phyloP scores from a whole-genome alignment of 257 asterid species.

The Solanum lycopersicoides region DNA sequence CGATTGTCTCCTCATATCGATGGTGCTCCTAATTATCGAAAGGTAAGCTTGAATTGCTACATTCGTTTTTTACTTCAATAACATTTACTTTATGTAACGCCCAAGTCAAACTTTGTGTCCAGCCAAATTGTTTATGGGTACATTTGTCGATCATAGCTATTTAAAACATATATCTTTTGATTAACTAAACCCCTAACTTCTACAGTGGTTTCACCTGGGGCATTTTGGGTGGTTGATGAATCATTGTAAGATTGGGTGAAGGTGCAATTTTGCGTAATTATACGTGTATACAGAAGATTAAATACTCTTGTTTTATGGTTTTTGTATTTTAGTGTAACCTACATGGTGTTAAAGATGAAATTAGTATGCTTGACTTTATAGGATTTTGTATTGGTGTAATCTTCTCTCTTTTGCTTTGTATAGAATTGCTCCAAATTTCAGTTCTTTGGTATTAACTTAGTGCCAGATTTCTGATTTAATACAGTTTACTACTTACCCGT shows the following conservation, averaged over 20 bases:
- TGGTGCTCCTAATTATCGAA: slow-evolving; percentile 97
- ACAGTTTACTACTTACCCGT: background rate
- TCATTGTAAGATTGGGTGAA: background rate
- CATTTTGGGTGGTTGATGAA: background rate
- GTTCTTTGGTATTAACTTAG: background rate
- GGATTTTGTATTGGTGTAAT: background rate
- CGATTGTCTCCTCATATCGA: slow-evolving; percentile 78
- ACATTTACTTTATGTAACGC: background rate
- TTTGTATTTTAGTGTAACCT: background rate
- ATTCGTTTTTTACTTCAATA: background rate
- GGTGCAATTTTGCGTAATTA: background rate
- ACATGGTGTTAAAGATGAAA: background rate
- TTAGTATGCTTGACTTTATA: background rate
- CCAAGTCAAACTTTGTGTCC: background rate
- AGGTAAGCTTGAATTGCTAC: slow-evolving; percentile 28
- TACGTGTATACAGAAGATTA: background rate
- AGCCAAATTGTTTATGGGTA: background rate
- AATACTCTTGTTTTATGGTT: background rate
- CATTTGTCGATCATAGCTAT: background rate
- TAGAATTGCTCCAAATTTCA: background rate
- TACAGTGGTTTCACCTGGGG: background rate
- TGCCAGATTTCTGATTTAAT: background rate
- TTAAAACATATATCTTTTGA: background rate
- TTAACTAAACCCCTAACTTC: background rate
- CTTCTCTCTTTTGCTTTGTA: background rate